Conservation (phyloP, 2,329 filamentous ascomycete species). For the Hymenoscyphus fructigenus region DNA sequence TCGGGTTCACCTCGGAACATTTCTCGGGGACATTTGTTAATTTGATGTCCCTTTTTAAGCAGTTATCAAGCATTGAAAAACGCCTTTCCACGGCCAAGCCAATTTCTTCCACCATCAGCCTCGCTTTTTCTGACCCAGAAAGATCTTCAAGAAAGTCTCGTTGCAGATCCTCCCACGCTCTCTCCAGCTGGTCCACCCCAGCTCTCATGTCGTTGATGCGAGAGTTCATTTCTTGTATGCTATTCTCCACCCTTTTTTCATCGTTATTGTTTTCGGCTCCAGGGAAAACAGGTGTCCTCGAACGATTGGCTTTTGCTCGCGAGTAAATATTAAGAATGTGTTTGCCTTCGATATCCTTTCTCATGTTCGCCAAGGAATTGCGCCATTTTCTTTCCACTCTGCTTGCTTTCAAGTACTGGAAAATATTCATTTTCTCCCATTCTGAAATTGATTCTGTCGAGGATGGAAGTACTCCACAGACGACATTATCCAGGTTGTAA, state of each 20-base stretch:
- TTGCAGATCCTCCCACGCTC: background rate
- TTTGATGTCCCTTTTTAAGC: background rate
- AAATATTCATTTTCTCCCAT: background rate
- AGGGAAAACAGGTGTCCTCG: background rate
- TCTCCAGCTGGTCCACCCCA: background rate
- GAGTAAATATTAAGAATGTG: background rate
- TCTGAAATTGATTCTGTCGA: background rate
- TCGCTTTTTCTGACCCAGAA: background rate
- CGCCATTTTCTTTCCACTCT: background rate
- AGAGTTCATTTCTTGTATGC: background rate
- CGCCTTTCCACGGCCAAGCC: background rate
- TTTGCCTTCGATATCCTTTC: background rate
- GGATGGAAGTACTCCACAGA: background rate
- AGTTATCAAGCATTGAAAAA: background rate
- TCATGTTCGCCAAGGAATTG: background rate
- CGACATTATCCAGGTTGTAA: background rate
- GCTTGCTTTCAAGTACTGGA: background rate
- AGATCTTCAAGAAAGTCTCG: background rate
- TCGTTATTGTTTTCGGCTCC: background rate
- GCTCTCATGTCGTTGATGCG: background rate
- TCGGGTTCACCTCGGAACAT: background rate
- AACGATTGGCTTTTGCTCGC: background rate
- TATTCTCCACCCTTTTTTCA: background rate
- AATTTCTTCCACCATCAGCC: background rate
- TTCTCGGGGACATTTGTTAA: background rate